These are phyloP conservation scores for Aspergillus costaricaensis DNA, from an alignment of 2,329 filamentous ascomycete species.

Conservation along the genomic window DNA sequence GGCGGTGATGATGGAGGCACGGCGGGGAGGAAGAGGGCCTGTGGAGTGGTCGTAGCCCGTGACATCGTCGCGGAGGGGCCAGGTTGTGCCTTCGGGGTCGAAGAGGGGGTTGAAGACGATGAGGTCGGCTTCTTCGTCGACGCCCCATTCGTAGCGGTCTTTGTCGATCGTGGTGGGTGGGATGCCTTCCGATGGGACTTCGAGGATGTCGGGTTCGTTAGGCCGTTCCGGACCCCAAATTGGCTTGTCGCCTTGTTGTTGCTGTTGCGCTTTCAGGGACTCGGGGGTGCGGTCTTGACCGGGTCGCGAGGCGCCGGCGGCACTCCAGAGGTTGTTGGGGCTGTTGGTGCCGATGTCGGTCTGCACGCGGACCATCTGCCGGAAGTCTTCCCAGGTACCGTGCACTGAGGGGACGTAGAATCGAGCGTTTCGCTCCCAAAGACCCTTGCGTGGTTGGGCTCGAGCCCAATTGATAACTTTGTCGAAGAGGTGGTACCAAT, in stretches of 20 bases:
- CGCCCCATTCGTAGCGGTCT: conserved; percentile 83
- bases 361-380: conserved; percentile 73
- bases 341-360: conserved; percentile 68
- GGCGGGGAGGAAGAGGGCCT: conserved; percentile 62
- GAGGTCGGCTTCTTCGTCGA: conserved; percentile 85
- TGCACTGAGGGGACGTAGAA: conserved; percentile 79
- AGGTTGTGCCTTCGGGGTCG: conserved; percentile 82
- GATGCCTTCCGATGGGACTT: conserved; percentile 69
- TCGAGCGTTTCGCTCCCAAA: conserved; percentile 77
- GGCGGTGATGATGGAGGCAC: conserved; percentile 85
- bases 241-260: conserved; percentile 58
- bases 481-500: conserved; percentile 77
- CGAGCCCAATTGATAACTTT: conserved; percentile 70
- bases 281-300: conserved; percentile 21
- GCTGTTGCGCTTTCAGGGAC: conserved; percentile 31
- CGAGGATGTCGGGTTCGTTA: conserved; percentile 68
- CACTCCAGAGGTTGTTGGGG: conserved; percentile 68
- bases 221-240: conserved; percentile 85
- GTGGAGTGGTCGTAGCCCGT: conserved; percentile 74
- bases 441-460: conserved; percentile 72
- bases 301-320: conserved; percentile 46
- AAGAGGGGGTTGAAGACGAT: conserved; percentile 92
- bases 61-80: conserved; percentile 79
- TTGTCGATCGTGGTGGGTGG: conserved; percentile 74
- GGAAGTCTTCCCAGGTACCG: conserved; percentile 78